Conservation (phyloP, 1,139 yeast species). For the Protomyces gravidus region DNA sequence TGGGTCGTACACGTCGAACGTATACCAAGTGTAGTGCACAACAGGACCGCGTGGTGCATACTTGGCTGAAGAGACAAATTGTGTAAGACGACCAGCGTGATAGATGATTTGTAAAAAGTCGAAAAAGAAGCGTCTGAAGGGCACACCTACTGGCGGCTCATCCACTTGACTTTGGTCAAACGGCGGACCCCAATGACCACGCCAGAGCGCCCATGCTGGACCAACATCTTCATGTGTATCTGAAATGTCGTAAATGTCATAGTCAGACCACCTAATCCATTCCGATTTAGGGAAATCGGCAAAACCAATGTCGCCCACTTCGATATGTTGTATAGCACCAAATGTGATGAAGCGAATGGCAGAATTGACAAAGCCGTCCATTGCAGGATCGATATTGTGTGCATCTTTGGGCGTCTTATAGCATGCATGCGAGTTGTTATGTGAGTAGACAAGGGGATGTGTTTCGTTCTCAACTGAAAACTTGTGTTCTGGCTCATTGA, state of each 20-base stretch:
- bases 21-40: constrained; percentile 21
- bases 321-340: constrained; percentile 26
- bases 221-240: constrained; percentile 8
- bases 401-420: constrained; percentile 19
- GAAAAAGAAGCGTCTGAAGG: constrained; percentile 27
- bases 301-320: constrained; percentile 26
- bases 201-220: constrained; percentile 8
- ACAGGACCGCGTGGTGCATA: constrained; percentile 19
- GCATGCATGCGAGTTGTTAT: constrained; percentile 25
- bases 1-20: constrained; percentile 18
- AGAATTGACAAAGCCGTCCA: constrained; percentile 26
- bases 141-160: constrained; percentile 18
- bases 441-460: constrained; percentile 21
- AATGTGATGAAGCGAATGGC: constrained; percentile 25
- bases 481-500: constrained; percentile 24
- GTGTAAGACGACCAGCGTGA: constrained; percentile 23
- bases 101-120: constrained; percentile 22
- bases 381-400: constrained; percentile 25
- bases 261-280: constrained; percentile 19
- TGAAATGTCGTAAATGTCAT: constrained; percentile 14
- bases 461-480: constrained; percentile 10
- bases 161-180: constrained; percentile 24
- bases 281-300: constrained; percentile 7
- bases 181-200: constrained; percentile 26
- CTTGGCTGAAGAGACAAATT: constrained; percentile 21